phyloP scores from a whole-genome alignment of 2,329 filamentous ascomycete genomes.

The Emmonsiellopsis sp. region DNA sequence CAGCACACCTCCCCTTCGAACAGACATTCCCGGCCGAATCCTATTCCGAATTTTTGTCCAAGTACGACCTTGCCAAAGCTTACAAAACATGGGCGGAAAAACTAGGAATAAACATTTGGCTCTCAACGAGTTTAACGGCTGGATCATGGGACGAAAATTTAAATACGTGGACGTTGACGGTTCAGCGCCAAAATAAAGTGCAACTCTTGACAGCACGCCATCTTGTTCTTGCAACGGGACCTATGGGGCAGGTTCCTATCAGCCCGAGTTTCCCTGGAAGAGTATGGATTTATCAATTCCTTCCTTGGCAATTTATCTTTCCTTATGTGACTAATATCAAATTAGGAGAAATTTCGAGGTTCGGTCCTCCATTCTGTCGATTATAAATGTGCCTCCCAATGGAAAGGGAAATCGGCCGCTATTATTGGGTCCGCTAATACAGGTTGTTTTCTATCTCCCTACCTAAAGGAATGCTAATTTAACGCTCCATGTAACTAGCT shows the following conservation, averaged over 20 bases:
- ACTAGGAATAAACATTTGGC: constrained; percentile 28
- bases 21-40: constrained; percentile 15
- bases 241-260: constrained; percentile 21
- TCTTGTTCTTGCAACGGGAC: constrained; percentile 26
- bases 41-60: constrained; percentile 16
- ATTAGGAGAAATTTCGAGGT: constrained; percentile 29
- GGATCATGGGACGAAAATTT: constrained; percentile 30
- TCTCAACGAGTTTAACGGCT: constrained; percentile 27
- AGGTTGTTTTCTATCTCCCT: constrained; percentile 13
- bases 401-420: constrained; percentile 35
- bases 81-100: constrained; percentile 15
- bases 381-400: constrained; percentile 25
- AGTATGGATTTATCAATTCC: constrained; percentile 1
- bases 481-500: constrained; percentile 6
- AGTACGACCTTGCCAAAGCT: constrained; percentile 15
- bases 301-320: background rate
- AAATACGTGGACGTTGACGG: constrained; percentile 29
- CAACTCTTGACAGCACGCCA: constrained; percentile 16
- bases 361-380: constrained; percentile 25
- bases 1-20: constrained; percentile 20
- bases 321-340: background rate
- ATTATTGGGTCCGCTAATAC: constrained; percentile 43
- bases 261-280: constrained; percentile 16
- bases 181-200: constrained; percentile 18
- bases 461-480: background rate